Base-by-base conservation (phyloP, 1,139 yeast genomes). In the Zygosaccharomyces sapae region DNA sequence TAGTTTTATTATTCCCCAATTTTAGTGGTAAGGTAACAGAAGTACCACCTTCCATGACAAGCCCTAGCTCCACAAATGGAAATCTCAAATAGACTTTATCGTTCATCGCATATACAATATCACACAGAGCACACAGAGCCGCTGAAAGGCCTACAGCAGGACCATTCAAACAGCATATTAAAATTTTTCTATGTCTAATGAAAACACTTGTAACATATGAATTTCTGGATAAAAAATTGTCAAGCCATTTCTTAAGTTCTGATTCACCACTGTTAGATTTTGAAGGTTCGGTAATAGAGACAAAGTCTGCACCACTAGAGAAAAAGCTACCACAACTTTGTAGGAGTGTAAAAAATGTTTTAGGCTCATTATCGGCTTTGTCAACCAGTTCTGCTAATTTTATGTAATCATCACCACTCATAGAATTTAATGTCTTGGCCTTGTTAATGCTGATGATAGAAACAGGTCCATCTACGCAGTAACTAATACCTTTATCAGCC, bases 101-200 rank as follows among this genome's bases (percentile, higher is more conserved):
- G 54, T 83, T 80, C 57, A 72, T 76, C 19, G 84, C 85, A 61
- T 86, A 86, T 29, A 88, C 74, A 57, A 88, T 74, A 66, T 88
- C 97, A 65, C 87, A 81, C 51, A 85, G 71, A 19, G 85, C 79
- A 25, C 87, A 83, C 45, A 88, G 68, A 0, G 90, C 89, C 3
- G 94, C 80, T 38, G 82, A 71, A 51, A 88, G 74, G 0, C 97
- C 97, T 54, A 88, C 78, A 9, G 81, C 95, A 0, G 96, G 96
- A 1, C 97, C 96, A 60, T 88, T 88, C 51, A 88, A 72, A 8
- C 92, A 90, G 34, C 81, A 80, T 20, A 82, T 83, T 45, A 88
- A 70, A 3, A 87, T 74, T 66, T 88, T 89, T 18, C 76, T 70
- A 66, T 88, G 96, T 59, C 80, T 77, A 57, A 79, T 78, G 66